Percentiles rank a stretch among this genome's conserved stretches.
Conservation (phyloP, 1,139 yeast genomes). For the Pichia sp. region DNA sequence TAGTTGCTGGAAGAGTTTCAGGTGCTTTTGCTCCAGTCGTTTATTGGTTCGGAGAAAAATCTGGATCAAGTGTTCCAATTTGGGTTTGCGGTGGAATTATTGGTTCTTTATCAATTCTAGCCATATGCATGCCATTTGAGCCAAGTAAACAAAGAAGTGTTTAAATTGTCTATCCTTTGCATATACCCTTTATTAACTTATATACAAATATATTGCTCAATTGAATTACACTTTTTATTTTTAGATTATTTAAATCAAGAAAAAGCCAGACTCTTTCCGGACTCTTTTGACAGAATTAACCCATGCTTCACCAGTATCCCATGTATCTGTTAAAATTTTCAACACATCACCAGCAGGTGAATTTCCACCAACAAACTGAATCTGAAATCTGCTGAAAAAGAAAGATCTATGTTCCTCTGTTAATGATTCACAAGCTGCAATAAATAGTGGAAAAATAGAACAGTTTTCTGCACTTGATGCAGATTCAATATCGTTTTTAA, state of each 20-base stretch:
- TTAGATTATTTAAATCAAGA: slow-evolving; percentile 6
- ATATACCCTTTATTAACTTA: too few species aligned
- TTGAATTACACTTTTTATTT: too few species aligned
- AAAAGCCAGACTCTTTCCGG: slow-evolving; percentile 9
- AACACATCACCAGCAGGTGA: slow-evolving; percentile 15
- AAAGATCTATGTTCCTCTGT: slow-evolving; percentile 9
- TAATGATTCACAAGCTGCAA: slow-evolving; percentile 15
- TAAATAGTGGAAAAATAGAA: slow-evolving; percentile 13
- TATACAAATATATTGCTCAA: too few species aligned
- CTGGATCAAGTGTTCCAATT: slow-evolving; percentile 43
- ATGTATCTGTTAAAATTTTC: slow-evolving; percentile 12
- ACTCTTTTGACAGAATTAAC: slow-evolving; percentile 10
- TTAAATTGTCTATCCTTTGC: neutral
- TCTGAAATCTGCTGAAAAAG: slow-evolving; percentile 14
- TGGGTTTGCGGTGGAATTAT: slow-evolving; percentile 55
- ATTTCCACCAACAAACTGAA: slow-evolving; percentile 16
- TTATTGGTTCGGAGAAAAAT: slow-evolving; percentile 37
- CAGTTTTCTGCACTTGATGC: slow-evolving; percentile 15
- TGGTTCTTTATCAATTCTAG: slow-evolving; percentile 39
- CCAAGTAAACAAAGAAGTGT: slow-evolving; percentile 31
- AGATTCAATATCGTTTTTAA: slow-evolving; percentile 12
- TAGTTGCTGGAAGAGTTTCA: slow-evolving; percentile 40
- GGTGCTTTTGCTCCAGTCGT: slow-evolving; percentile 49
- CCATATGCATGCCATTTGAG: slow-evolving; percentile 44
- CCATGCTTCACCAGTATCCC: slow-evolving; percentile 15